Percentiles rank a stretch among this genome's conserved stretches.
Conservation (phyloP, 2,329 filamentous ascomycete species). For the Diaporthe ampelina region DNA sequence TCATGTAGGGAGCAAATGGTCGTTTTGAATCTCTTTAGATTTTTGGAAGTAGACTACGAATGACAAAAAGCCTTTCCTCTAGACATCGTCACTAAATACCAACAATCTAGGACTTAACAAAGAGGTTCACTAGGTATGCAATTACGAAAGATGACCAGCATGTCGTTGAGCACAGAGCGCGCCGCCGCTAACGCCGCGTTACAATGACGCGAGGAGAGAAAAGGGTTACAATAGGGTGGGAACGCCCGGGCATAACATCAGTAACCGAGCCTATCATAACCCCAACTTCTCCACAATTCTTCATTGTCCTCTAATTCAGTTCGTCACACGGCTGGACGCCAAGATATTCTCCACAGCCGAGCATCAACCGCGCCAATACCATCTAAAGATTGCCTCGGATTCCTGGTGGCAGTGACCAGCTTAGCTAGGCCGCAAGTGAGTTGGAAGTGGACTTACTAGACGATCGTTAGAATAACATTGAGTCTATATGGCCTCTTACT, state of each 20-base stretch:
- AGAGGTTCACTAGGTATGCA: not conserved
- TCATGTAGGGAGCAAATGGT: not conserved
- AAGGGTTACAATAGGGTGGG: not conserved
- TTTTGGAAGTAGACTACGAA: not conserved
- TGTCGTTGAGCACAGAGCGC: not conserved
- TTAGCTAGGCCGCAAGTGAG: not conserved
- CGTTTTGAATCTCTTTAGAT: not conserved
- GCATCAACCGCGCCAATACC: not conserved
- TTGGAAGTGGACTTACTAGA: not conserved
- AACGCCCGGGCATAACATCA: not conserved
- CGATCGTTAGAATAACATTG: not conserved
- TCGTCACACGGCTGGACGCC: not conserved
- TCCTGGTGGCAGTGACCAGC: not conserved
- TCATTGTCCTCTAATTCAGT: not conserved
- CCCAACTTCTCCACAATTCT: not conserved
- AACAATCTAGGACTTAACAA: not conserved
- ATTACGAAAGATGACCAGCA: not conserved
- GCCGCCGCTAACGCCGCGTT: not conserved
- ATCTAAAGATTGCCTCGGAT: not conserved
- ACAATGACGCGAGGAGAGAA: not conserved
- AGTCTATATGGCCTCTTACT: not conserved
- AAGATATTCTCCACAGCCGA: conserved; percentile 4
- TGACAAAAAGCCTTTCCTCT: not conserved
- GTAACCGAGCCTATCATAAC: not conserved
- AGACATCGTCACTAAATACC: not conserved